These are phyloP conservation scores for Colletotrichum siamense DNA, from an alignment of 2,329 filamentous ascomycete species.

Conservation along the genomic window DNA sequence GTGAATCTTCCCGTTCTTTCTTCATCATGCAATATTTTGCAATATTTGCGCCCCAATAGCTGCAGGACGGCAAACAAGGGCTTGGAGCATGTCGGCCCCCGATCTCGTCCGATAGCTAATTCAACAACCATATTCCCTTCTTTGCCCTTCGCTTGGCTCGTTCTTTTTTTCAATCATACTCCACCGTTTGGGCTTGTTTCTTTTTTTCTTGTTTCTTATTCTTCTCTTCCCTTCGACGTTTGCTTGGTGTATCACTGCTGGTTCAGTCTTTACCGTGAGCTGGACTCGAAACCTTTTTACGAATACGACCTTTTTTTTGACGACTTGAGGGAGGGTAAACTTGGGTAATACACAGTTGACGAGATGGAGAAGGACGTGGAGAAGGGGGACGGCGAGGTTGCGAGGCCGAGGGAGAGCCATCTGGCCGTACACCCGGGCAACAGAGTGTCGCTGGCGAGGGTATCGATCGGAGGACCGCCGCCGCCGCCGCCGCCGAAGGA, in stretches of 20 bases:
- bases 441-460: not conserved
- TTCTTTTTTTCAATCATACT: not conserved
- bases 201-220: not conserved
- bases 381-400: not conserved
- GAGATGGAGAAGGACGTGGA: conserved; percentile 16
- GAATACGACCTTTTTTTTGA: not conserved
- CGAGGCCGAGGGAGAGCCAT: not conserved
- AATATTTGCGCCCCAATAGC: not conserved
- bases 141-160: not conserved
- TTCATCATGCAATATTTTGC: not conserved
- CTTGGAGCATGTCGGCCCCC: not conserved
- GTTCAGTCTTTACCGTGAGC: conserved; percentile 11
- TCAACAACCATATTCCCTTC: not conserved
- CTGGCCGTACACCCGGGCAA: not conserved
- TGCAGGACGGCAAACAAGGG: not conserved
- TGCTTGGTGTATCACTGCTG: not conserved
- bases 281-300: not conserved
- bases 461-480: conserved; percentile 5
- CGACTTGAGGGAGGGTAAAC: not conserved
- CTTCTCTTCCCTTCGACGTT: not conserved
- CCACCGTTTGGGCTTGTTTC: not conserved
- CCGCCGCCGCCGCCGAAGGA: conserved; percentile 11
- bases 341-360: not conserved
- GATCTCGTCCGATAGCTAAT: conserved; percentile 3
- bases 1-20: not conserved